These are phyloP conservation scores for Ogataea hybrid DNA, from an alignment of 1,139 yeast genomes.

Conservation along the genomic window DNA sequence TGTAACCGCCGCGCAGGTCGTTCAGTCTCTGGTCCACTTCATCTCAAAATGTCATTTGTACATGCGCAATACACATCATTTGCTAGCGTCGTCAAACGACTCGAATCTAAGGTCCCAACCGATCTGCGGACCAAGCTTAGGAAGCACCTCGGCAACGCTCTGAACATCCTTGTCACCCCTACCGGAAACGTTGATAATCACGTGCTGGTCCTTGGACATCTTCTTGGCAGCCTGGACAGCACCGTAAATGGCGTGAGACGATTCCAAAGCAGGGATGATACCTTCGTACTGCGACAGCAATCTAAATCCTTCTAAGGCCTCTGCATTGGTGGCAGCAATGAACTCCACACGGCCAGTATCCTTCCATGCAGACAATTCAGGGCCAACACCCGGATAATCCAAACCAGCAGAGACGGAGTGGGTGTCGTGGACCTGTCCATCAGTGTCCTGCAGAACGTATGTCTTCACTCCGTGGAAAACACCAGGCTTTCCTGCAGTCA, in stretches of 20 bases:
- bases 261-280: slow-evolving; percentile 96
- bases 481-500: slow-evolving; percentile 92
- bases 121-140: slow-evolving; percentile 82
- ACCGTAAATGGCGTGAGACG: slow-evolving; percentile 94
- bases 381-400: slow-evolving; percentile 99
- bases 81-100: slow-evolving; percentile 30
- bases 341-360: slow-evolving; percentile 89
- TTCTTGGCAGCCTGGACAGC: slow-evolving; percentile 87
- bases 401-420: slow-evolving; percentile 98
- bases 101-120: slow-evolving; percentile 97
- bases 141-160: slow-evolving; percentile 92
- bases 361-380: slow-evolving; percentile 96
- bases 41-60: too few species aligned
- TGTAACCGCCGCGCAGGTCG: too few species aligned
- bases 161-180: slow-evolving; percentile 99
- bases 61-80: not conserved
- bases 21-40: too few species aligned
- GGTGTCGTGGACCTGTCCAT: slow-evolving; percentile 97
- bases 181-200: slow-evolving; percentile 89
- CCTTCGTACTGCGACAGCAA: slow-evolving; percentile 92
- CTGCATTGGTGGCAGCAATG: slow-evolving; percentile 88
- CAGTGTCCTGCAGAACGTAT: slow-evolving; percentile 81
- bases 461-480: slow-evolving; percentile 98
- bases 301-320: slow-evolving; percentile 89
- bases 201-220: slow-evolving; percentile 70